Base-by-base conservation (phyloP, 352 stramenopile genomes). In the Phytophthora pini region DNA sequence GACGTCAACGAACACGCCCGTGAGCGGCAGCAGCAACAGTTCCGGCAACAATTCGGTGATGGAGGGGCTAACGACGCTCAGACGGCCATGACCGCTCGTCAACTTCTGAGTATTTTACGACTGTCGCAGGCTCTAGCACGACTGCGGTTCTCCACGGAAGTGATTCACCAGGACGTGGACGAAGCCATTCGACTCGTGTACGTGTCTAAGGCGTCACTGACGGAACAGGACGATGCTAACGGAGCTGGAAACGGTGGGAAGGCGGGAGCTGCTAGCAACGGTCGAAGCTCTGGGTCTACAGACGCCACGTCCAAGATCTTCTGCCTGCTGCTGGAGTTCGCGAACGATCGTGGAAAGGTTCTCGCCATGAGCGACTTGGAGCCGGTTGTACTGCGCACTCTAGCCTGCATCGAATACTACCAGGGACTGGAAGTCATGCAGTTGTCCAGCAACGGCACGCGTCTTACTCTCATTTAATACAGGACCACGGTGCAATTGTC, bases 101-200 rank as follows among this genome's bases (percentile, higher is more conserved):
- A 99, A 79, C 76, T 99, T 38, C 78, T 99, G 27, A 99, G 97
- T 72, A 99, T 99, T 70, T 80, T 99, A 31, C 96, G 98, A 20
- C 87, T 99, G 36, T 98, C 92, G 12, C 92, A 98, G 61, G 95
- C 97, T n/a, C 87, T 99, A 1, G 98, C 97, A 24, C 87, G 98
- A 32, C 80, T 99, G 36, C 90, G 97, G 17, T 99, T 99, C 70
- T 91, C 91, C 32, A 96, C 84, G 0, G 87, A 97, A 65, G 97
- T 99, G 10, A 97, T 97, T 48, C 85, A 90, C 43, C 94, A 98
- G 60, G 98, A 99, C 75, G 97, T 99, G 2, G 96, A 99, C 61
- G 98, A 99, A 83, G 97, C 94, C 20, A 97, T 98, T 60, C 89
- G 94, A 31, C 77, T 99, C 12, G 98, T 98, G 20, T 97, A 99